Percentiles rank a stretch among this genome's conserved stretches.
Conservation (phyloP, 2,329 filamentous ascomycete genomes). For the Cordyceps pruinosa region DNA sequence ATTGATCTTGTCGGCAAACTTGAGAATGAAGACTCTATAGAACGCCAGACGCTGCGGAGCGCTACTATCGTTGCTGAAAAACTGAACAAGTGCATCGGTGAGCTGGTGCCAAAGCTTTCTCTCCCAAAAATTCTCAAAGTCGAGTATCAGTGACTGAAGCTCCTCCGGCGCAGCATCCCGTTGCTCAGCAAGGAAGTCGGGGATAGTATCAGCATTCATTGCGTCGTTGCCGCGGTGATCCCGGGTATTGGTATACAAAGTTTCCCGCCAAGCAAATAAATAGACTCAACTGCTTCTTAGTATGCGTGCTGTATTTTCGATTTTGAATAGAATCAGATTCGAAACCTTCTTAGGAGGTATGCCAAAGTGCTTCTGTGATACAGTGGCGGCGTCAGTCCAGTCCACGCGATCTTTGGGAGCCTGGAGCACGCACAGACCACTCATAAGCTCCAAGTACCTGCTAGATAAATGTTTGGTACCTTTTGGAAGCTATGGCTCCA, state of each 20-base stretch:
- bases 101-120: constrained; percentile 99
- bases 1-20: constrained; percentile 98
- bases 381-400: not conserved
- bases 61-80: constrained; percentile 79
- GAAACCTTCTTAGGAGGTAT: no score
- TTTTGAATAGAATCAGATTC: not conserved
- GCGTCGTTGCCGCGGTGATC: constrained; percentile 10
- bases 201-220: constrained; percentile 84
- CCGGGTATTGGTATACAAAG: not conserved
- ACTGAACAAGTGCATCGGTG: constrained; percentile 78
- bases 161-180: constrained; percentile 82
- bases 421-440: not conserved
- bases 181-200: constrained; percentile 87
- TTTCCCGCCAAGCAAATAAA: not conserved
- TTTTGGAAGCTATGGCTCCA: no score
- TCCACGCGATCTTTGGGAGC: constrained; percentile 5
- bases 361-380: not conserved
- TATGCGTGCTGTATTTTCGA: not conserved
- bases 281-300: not conserved
- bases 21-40: constrained; percentile 91
- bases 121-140: constrained; percentile 96
- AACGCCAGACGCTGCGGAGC: constrained; percentile 77
- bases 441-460: not conserved
- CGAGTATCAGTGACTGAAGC: constrained; percentile 78
- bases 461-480: no score